Base-by-base conservation (phyloP, 2,329 filamentous ascomycete species). In the Sclerotiophoma versabilis region DNA sequence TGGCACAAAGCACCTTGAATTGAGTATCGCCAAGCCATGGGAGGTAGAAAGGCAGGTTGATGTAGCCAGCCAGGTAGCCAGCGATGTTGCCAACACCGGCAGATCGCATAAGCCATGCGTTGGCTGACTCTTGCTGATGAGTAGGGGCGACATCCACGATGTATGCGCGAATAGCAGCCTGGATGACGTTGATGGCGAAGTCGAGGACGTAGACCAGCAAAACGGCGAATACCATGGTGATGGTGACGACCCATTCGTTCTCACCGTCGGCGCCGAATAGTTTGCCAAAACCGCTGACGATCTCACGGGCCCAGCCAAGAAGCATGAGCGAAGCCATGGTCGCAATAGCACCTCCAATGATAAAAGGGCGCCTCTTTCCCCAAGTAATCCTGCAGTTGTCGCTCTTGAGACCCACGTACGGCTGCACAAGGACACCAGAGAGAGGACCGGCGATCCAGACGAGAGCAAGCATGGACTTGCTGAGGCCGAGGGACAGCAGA, bases 101-200 rank as follows among this genome's bases (percentile, higher is more conserved):
- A 52, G 93, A 84, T 45, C 93, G 87, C 68, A 91, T 93, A 17
- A 93, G 92, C 93, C 96, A 97, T 33, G 93, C 89, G 76, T 98
- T 98, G 49, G 93, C 93, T 30, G 88, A 83, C 75, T 96, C 93
- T 77, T 98, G 93, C 73, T 98, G 93, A 69, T 97, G 93, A 1
- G 91, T 86, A 0, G 95, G 95, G 0, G 91, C 90, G 68, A 92
- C 93, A 71, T 98, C 93, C 20, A 97, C 90, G 49, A 98, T 96
- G 72, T 96, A 96, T 20, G 93, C 92, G 61, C 93, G 85, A 68
- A 97, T 90, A 4, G 87, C 90, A 42, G 95, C 93, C 83, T 98
- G 93, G 27, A 98, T 88, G 51, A 93, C 95, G 76, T 98, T 98
- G 79, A 98, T 95, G 66, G 93, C 87, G 74, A 98, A 95, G 74